A percentile compares a stretch with the other conserved stretches of the same genome.
Evolutionary conservation across 371 early-diverging fungal species (phyloP).

Genomic region (Actinomortierella ambigua): DNA sequence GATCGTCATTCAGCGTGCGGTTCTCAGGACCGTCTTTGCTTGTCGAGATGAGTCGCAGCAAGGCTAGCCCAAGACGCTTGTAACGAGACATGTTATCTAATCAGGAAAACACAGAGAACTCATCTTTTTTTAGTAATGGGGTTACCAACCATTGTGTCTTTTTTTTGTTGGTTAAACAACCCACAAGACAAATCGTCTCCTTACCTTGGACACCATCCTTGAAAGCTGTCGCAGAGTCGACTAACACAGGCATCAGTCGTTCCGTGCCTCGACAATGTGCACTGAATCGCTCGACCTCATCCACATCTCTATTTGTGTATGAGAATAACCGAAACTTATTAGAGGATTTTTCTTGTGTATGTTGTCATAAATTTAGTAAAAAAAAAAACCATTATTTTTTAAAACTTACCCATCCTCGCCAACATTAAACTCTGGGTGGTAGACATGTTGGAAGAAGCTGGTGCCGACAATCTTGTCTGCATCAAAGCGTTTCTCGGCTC

Average conservation of each 20-base stretch:
- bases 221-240: slow-evolving; percentile 40
- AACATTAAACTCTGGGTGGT: slow-evolving; percentile 55
- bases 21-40: slow-evolving; percentile 36
- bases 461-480: slow-evolving; percentile 44
- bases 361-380: neutral
- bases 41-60: slow-evolving; percentile 46
- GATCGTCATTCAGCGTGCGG: slow-evolving; percentile 47
- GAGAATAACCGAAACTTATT: neutral
- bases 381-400: neutral
- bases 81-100: slow-evolving; percentile 45
- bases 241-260: slow-evolving; percentile 43
- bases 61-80: slow-evolving; percentile 40
- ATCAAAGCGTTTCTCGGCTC: slow-evolving; percentile 46
- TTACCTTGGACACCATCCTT: slow-evolving; percentile 44
- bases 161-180: too few relatives aligned
- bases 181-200: too few relatives aligned
- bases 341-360: neutral
- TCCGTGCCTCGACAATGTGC: slow-evolving; percentile 47
- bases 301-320: slow-evolving; percentile 43
- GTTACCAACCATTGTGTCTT: too few relatives aligned
- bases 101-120: too few relatives aligned
- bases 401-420: slow-evolving; percentile 47
- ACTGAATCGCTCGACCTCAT: slow-evolving; percentile 46
- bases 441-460: slow-evolving; percentile 51
- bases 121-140: too few relatives aligned